phyloP scores from a whole-genome alignment of 768 basidiomycete species.

The Nidula microcarpa region DNA sequence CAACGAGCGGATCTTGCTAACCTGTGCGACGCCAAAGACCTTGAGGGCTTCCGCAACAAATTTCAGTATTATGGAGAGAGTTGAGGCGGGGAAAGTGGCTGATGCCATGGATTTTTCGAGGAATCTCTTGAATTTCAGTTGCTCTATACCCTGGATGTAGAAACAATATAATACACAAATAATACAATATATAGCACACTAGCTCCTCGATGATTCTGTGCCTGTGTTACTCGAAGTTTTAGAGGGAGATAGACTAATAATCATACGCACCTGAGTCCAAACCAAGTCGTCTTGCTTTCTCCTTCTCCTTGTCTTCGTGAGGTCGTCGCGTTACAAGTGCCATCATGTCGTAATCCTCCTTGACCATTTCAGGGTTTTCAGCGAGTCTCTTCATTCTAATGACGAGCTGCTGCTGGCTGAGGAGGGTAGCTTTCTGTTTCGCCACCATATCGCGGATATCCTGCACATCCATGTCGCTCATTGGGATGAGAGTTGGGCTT shows the following conservation, averaged over 20 bases:
- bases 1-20: constrained; percentile 73
- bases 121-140: constrained; percentile 8
- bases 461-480: constrained; percentile 77
- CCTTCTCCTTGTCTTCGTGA: constrained; percentile 12
- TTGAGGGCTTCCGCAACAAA: constrained; percentile 46
- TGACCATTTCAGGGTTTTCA: constrained; percentile 28
- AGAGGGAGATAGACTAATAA: not conserved
- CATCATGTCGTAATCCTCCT: constrained; percentile 25
- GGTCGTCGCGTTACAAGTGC: constrained; percentile 13
- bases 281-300: constrained; percentile 13
- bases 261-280: constrained; percentile 10
- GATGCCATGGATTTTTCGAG: too few species aligned
- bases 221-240: not conserved
- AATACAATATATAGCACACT: not conserved
- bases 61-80: constrained; percentile 14
- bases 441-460: constrained; percentile 64
- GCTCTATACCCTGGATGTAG: constrained; percentile 15
- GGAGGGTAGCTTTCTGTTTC: constrained; percentile 40
- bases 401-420: constrained; percentile 36
- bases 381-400: constrained; percentile 42
- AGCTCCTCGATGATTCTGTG: not conserved
- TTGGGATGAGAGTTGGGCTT: constrained; percentile 69
- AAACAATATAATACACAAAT: constrained; percentile 4
- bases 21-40: constrained; percentile 68
- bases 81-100: not conserved